Base-by-base conservation (phyloP, 2,329 filamentous ascomycete genomes). In the Coccinonectria pachysandricola region DNA sequence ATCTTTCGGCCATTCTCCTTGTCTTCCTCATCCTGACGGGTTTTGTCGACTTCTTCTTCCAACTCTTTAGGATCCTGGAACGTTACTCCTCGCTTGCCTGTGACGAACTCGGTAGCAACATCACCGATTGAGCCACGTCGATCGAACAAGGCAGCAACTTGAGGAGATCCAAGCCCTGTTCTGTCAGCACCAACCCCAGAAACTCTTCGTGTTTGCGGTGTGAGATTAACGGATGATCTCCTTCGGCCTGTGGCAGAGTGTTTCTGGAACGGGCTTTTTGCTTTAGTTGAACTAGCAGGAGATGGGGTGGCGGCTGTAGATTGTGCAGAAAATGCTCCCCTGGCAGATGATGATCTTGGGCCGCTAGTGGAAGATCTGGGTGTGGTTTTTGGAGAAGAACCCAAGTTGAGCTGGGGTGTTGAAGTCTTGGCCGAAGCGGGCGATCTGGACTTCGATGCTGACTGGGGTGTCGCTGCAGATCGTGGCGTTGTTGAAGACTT, bases 131-230 rank as follows among this genome's bases (percentile, higher is more conserved):
- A 86, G 23, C 62, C 67, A 24, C 83, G 71, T 17, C 75, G 71
- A 37, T 82, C 79, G 17, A 87, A 66, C 16, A 86, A 63, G 15
- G 74, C 78, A 12, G 79, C 66, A 28, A 88, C 70, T 27, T 72
- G 74, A 5, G 82, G 83, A 1, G 83, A 88, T 6, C 83, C 82
- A 28, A 87, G 65, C 0, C 81, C 82, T 35, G 68, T 59, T 37
- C 71, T 71, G 42, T 84, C 81, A 35, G 73, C 70, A 12, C 81
- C 79, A 34, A 86, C 47, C 1, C 79, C 79, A 9, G 78, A 79
- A 10, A 77, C 68, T 22, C 64, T 62, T 15, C 77, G 65, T 18
- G 25, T 29, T 17, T 52, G 49, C 11, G 56, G 54, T 10, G 54
- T 79, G 6, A 84, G 51, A 8, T 81, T 56, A 25, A 81, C 64